Evolutionary conservation across 1,284 basidiomycete species (phyloP), one percentile per base, ranked within the genome.

Genomic region (Fomitopsis palustris): DNA sequence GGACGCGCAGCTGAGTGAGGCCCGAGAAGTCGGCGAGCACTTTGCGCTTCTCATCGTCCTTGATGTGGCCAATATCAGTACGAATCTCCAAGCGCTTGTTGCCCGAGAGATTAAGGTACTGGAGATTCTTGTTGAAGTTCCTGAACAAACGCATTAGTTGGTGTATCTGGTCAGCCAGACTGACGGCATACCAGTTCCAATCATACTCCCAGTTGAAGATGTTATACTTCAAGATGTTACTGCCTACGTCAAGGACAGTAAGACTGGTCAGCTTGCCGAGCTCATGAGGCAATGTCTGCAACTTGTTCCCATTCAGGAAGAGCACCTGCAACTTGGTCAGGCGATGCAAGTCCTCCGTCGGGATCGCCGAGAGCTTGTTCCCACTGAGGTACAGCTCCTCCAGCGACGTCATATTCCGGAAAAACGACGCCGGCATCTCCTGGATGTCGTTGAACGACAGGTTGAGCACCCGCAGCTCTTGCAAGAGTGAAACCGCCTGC

Each of bases 141-240:
- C 95, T 96, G 27, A 17, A 19, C 31, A 27, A 8, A 39, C n/a
- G 8, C 14, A 10, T 38, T 21, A 39, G 25, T 27, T 21, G n/a
- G 10, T 4, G 4, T 4, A 27, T 31, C 61, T 16, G n/a, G n/a
- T n/a, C 27, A 29, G 29, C 37, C 35, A 55, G 55, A 59, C 58
- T 59, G 59, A 54, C 27, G 25, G 59, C 63, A 47, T 43, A 95
- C 97, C 97, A 99, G 74, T 99, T 99, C 96, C 96, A 99, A 76
- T 99, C 97, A 75, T 96, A 99, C 70, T 96, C 93, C 90, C 90
- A 96, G 70, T 99, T 99, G 68, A 95, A 92, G 65, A 98, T 96
- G 72, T 99, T 99, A 77, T 99, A 99, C 81, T 94, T 96, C 74
- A 99, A 81, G 55, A 88, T 76, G 72, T 99, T 99, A 73, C 91